Evolutionary conservation across 2,329 filamentous ascomycete species (phyloP).

Genomic region (Zymoseptoria passerinii): DNA sequence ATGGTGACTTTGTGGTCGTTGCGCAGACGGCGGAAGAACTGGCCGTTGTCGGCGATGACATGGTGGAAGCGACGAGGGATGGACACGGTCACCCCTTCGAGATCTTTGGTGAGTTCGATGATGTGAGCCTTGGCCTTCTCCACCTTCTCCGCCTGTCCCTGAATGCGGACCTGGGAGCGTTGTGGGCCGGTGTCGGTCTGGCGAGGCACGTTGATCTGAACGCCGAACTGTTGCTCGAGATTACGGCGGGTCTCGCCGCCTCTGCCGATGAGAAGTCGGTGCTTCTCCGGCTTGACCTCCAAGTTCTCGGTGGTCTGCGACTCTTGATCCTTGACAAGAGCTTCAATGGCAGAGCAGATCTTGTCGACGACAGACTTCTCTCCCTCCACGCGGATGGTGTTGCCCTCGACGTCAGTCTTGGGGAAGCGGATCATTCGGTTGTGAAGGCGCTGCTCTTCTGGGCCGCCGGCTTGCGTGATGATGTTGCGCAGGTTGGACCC

Average conservation of each 20-base stretch:
- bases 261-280: conserved; percentile 82
- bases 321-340: conserved; percentile 73
- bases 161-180: conserved; percentile 77
- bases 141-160: conserved; percentile 69
- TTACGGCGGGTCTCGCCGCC: conserved; percentile 79
- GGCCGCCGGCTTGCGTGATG: conserved; percentile 78
- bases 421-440: conserved; percentile 93
- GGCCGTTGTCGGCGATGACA: conserved; percentile 74
- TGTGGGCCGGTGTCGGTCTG: conserved; percentile 61
- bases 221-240: conserved; percentile 76
- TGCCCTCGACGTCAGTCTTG: conserved; percentile 69
- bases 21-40: conserved; percentile 84
- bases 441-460: conserved; percentile 72
- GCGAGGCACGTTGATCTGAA: conserved; percentile 83
- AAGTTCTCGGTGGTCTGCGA: conserved; percentile 70
- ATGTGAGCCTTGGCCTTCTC: conserved; percentile 84
- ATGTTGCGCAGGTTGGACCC: conserved; percentile 80
- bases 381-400: conserved; percentile 81
- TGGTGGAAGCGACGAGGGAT: conserved; percentile 80
- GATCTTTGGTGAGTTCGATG: conserved; percentile 66
- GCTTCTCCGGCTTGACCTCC: conserved; percentile 82
- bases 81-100: conserved; percentile 78
- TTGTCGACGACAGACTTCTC: conserved; percentile 77
- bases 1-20: conserved; percentile 83
- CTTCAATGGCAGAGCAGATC: conserved; percentile 73